Base-by-base conservation (phyloP, 345 rosid genomes). In the Garcia nutans region DNA sequence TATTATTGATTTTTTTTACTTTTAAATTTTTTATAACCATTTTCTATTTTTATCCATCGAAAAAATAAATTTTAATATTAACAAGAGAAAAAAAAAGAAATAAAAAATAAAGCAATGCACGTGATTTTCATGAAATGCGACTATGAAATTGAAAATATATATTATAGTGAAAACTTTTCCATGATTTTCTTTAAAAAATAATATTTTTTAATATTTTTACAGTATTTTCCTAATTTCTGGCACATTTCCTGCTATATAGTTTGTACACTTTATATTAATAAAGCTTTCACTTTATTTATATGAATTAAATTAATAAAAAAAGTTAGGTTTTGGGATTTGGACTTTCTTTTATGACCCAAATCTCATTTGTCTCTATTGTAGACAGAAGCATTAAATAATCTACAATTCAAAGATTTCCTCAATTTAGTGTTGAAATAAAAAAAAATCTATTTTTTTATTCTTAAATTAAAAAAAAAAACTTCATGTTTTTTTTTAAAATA, bases 321-420 rank as follows among this genome's bases (percentile, higher is more conserved):
- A 9, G 74, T 76, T 22, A 55, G 65, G 56, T 19, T 13, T 12
- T 45, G 73, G 4, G 15, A 10, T 65, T 3, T 23, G 54, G 17
- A 23, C 41, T 2, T 9, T 3, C 37, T 22, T 31, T 31, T 59
- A 56, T 20, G 15, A 45, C 16, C 33, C 7, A 57, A 20, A 0
- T n/a, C 10, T n/a, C 6, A 28, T 45, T 61, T 76, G 69, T 70
- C 74, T 50, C 0, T 13, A 2, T 9, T 22, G 79, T 0, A 61
- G 79, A 69, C 74, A 76, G 33, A 0, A 9, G 17, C 55, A 62
- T 41, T 60, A 33, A 33, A n/a, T n/a, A 69, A 76, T 76, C 54
- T 60, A 16, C 23, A 23, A 58, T 20, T 68, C 13, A 37, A 54
- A 47, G 50, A 68, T 68, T 68, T 67, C 23, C 22, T 24, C 15